Evolutionary conservation across 2,329 filamentous ascomycete genomes (phyloP), one percentile per base, ranked within the genome.

Genomic region (Botrytis paeoniae): DNA sequence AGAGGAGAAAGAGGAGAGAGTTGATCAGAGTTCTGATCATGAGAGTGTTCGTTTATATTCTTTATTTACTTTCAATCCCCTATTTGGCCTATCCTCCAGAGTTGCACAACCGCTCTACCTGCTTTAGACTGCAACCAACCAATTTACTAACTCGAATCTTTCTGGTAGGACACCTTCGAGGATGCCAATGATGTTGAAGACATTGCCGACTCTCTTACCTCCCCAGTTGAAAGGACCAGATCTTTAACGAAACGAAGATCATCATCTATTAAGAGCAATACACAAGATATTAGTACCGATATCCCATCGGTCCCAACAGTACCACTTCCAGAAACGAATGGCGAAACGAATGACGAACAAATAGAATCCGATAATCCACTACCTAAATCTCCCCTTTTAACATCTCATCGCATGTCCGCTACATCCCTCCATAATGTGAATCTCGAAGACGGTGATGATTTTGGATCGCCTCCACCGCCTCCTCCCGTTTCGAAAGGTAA

Each of bases 111-210:
- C 62, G 39, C 62, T 73, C 48, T n/a, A 54, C 68, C 70, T 71
- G 70, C 74, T 69, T 57, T 65, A 39, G 63, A 41, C 70, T 71
- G 48, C 54, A 43, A 57, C 68, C 69, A 71, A 66, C 59, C 64
- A 54, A 43, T 63, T 65, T 62, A 61, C 72, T 78, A 43, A 75
- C 73, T 48, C 62, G 7, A 22, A 63, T 16, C 54, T 48, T 62
- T 43, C 41, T 59, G 41, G 59, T 80, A 93, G 91, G 91, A 95
- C 79, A 88, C 88, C 25, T 97, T 97, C 80, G 93, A 97, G 83
- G 94, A 97, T 85, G 94, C 93, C 72, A 84, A 89, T 77, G 92
- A 93, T 82, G 88, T 77, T 14, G 73, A 78, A 70, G 72, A 71
- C 18, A 74, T 76, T 32, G 77, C 78, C 68, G 60, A 73, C 39